Evolutionary conservation across 371 early-diverging fungal genomes (phyloP), one percentile per base, ranked within the genome.

Genomic region (Saksenaea oblongispora): DNA sequence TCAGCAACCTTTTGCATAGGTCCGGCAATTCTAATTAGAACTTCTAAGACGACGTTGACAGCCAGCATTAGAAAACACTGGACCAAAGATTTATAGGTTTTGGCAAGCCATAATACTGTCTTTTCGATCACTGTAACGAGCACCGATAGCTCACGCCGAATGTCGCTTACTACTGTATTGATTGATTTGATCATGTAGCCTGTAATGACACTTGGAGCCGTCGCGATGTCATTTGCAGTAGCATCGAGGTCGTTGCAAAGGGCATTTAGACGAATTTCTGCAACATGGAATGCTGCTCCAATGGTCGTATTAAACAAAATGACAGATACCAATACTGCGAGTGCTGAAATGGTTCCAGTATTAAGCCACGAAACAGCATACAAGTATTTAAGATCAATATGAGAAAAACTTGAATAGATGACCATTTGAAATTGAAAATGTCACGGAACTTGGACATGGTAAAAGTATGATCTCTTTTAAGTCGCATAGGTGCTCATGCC

Each of bases 61-160:
- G 76, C 71, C 1, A 81, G 62, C 0, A 61, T 66, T 3, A 81
- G 36, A 10, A 81, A 53, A 41, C 82, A 81, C 9, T 73, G 76
- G 34, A 69, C 76, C 7, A 68, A 73, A 1, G 78, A 74, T 47
- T 76, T 76, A 64, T 81, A 81, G 14, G 65, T 55, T 7, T 47
- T 58, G 24, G 76, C 58, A 1, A 76, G 34, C 73, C 73, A 81
- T 0, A 68, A n/a, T 5, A 76, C 11, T 24, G 57, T 37, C 1
- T 37, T 58, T 59, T 79, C 61, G 15, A 75, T 9, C 1, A 71
- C 51, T 9, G 34, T 54, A 1, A 74, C 34, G 3, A 27, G 53
- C 2, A 59, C 51, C 0, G 65, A 22, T 0, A 79, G 61, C 7
- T 42, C 55, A 0, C 62, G 69, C 2, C 59, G 70, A 14, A 67